Conservation (phyloP, 2,329 filamentous ascomycete species). For the Penicillium sclerotigenum region DNA sequence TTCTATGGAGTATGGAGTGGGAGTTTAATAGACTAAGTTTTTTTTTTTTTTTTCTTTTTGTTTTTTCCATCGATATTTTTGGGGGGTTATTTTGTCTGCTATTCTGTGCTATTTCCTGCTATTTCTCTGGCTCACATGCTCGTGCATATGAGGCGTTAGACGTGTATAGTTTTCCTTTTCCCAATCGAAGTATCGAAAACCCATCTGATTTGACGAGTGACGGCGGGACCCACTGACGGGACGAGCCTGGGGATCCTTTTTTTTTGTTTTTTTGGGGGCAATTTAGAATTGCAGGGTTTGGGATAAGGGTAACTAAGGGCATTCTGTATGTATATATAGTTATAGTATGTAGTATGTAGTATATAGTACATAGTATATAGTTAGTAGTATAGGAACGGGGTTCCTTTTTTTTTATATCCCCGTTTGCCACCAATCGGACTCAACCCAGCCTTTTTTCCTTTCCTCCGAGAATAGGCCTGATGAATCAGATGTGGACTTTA, state of each 20-base stretch:
- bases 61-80: background rate
- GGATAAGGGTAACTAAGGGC: background rate
- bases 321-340: no score
- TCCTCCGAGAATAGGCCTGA: background rate
- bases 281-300: background rate
- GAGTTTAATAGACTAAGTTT: background rate
- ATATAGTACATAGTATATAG: no score
- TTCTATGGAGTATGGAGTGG: background rate
- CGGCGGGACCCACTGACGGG: slow-evolving; percentile 16
- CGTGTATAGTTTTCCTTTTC: slow-evolving; percentile 9
- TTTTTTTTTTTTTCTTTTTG: background rate
- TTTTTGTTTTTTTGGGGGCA: no score
- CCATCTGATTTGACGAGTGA: slow-evolving; percentile 5
- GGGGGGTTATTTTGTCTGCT: background rate
- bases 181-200: slow-evolving; percentile 8
- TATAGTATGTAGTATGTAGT: no score
- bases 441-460: background rate
- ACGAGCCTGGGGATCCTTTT: slow-evolving; percentile 10
- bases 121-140: background rate
- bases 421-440: background rate
- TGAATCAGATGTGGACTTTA: slow-evolving; percentile 1
- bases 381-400: no score
- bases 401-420: background rate
- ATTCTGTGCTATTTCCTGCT: background rate
- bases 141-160: slow-evolving; percentile 22